A percentile compares a stretch with the other conserved stretches of the same genome.
phyloP scores from a whole-genome alignment of 805 yeast species.

The Candida namnaoensis region DNA sequence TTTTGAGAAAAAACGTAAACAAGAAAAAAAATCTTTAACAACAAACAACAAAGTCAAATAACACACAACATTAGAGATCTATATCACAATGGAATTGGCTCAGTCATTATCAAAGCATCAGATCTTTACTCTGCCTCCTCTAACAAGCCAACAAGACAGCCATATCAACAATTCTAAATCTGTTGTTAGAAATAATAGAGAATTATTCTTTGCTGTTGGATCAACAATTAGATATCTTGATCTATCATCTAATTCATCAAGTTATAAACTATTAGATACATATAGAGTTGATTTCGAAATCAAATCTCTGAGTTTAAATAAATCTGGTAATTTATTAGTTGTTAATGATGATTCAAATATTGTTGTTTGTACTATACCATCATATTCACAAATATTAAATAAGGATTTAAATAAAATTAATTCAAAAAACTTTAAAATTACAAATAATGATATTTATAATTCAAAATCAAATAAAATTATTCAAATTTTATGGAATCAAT shows the following conservation, averaged over 20 bases:
- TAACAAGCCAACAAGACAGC: too few relatives aligned
- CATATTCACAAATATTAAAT: constrained; percentile 1
- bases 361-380: constrained; percentile 23
- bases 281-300: constrained; percentile 21
- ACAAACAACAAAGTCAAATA: too few relatives aligned
- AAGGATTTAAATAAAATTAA: not conserved
- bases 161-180: not conserved
- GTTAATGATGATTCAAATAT: constrained; percentile 24
- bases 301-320: constrained; percentile 26
- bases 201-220: constrained; percentile 24
- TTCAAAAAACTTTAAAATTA: constrained; percentile 16
- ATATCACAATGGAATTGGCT: too few relatives aligned
- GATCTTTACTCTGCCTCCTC: too few relatives aligned
- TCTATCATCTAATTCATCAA: constrained; percentile 7
- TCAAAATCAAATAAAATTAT: constrained; percentile 21
- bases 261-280: constrained; percentile 16
- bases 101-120: too few relatives aligned
- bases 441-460: constrained; percentile 18
- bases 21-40: too few relatives aligned
- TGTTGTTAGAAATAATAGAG: constrained; percentile 7
- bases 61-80: too few relatives aligned
- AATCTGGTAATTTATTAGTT: constrained; percentile 33
- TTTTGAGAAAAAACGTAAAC: too few relatives aligned
- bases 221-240: constrained; percentile 20
- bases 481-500: constrained; percentile 35